Evolutionary conservation across 1,284 basidiomycete species (phyloP).

Genomic region (Fomitopsis betulina): DNA sequence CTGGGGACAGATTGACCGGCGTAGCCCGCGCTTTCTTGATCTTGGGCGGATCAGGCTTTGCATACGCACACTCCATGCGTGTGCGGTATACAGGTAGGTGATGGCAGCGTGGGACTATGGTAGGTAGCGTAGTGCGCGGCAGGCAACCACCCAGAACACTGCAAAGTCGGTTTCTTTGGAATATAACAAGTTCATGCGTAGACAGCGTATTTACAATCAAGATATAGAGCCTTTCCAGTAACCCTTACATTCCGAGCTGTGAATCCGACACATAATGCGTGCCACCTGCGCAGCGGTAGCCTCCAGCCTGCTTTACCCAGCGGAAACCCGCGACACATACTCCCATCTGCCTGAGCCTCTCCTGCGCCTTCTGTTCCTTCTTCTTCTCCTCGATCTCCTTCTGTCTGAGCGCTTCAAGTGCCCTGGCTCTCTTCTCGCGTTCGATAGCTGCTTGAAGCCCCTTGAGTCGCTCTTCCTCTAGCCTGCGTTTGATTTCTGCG

Average conservation of each 20-base stretch:
- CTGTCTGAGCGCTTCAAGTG: constrained; percentile 28
- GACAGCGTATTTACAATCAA: not conserved
- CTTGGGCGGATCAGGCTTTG: not conserved
- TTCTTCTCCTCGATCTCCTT: constrained; percentile 29
- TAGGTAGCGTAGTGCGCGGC: no score
- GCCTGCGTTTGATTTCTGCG: constrained; percentile 22
- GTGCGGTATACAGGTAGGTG: not conserved
- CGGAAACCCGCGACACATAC: constrained; percentile 45
- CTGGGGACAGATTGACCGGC: not conserved
- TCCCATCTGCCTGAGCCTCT: constrained; percentile 44
- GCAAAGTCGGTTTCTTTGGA: no score
- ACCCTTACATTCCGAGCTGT: constrained; percentile 23
- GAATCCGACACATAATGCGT: constrained; percentile 38
- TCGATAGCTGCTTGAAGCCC: constrained; percentile 21
- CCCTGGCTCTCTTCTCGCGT: constrained; percentile 24
- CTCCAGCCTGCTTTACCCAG: constrained; percentile 43
- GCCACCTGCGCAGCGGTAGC: constrained; percentile 56
- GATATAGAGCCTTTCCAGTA: no score
- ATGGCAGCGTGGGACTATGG: no score
- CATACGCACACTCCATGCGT: not conserved
- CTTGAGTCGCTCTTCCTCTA: constrained; percentile 22
- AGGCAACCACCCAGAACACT: no score
- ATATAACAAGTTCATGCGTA: no score
- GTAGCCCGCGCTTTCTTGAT: not conserved
- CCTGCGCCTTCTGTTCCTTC: constrained; percentile 34